A percentile compares a stretch with the other conserved stretches of the same genome.
phyloP scores from a whole-genome alignment of 345 rosid species.

The Pistacia atlantica region DNA sequence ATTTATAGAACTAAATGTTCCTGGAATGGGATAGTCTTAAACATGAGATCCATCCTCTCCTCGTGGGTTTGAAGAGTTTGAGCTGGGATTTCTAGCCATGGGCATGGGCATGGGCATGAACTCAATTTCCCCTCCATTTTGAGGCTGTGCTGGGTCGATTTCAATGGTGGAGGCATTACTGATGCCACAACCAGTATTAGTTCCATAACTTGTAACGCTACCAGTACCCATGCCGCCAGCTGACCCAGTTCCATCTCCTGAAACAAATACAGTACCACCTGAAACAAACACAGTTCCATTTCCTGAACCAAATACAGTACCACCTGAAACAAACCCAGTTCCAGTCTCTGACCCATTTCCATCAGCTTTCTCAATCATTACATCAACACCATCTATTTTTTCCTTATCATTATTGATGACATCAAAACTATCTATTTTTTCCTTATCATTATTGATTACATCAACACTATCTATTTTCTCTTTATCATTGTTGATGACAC shows the following conservation, averaged over 20 bases:
- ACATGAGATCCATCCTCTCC: too few relatives aligned
- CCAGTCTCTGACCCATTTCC: conserved; percentile 6
- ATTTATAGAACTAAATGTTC: neutral
- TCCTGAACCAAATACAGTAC: conserved; percentile 27
- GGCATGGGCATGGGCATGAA: neutral
- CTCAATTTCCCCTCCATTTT: neutral
- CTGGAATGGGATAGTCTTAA: neutral
- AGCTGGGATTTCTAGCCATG: too few relatives aligned
- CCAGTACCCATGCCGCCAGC: conserved; percentile 23
- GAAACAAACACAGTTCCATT: neutral
- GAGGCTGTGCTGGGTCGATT: too few relatives aligned
- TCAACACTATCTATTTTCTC: conserved; percentile 15
- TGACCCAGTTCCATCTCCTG: conserved; percentile 30
- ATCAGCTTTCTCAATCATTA: neutral
- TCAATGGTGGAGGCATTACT: too few relatives aligned
- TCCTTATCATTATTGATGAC: neutral
- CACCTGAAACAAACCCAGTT: neutral
- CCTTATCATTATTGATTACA: neutral
- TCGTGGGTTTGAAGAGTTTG: too few relatives aligned
- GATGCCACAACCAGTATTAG: too few relatives aligned
- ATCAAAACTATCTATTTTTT: neutral
- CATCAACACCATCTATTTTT: conserved; percentile 12
- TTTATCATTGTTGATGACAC: neutral
- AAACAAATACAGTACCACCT: conserved; percentile 16
- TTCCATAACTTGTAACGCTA: too few relatives aligned